Base-by-base conservation (phyloP, 768 basidiomycete species). In the Trametes cinnabarina region DNA sequence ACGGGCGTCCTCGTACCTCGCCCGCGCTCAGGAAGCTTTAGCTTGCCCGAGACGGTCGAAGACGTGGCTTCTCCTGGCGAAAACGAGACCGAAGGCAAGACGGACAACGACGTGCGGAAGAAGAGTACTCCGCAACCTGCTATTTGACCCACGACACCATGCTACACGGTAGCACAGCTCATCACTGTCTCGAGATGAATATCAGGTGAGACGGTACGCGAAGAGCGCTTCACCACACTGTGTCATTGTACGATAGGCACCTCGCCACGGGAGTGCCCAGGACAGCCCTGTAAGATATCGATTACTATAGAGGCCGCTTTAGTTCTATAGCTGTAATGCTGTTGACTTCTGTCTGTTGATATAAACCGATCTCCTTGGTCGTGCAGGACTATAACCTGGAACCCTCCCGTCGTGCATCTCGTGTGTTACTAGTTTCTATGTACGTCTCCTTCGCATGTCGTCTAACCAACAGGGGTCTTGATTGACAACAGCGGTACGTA, bases 1-100 rank as follows among this genome's bases (percentile, higher is more conserved):
- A 86, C 82, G 40, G 86, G 86, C 14, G 77, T 76, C 49, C 67
- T 90, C 42, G 76, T 79, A 23, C 77, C 69, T 17, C 66, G 69
- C n/a, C 48, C 44, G 4, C 60, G 59, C 49, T 55, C 59, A 23
- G 51, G 39, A n/a, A 61, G 59, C 37, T 51, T 55, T 39, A 51
- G 55, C 14, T 25, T 60, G 20, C 58, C 60, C 14, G 55, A 56
- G 50, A 41, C 48, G 17, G 34, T 57, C 44, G 60, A 61, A 28
- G 51, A 56, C 17, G 50, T 15, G 3, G 55, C 48, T 17, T 26
- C 19, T 39, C 42, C 23, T 11, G n/a, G 4, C 11, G 43, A n/a
- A n/a, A 35, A 22, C 39, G 42, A 22, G 12, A 7, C 11, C n/a
- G n/a, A n/a, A n/a, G n/a, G n/a, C n/a, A n/a, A n/a, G n/a, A n/a